Conservation (phyloP, 805 yeast genomes). For the Candida corydali region DNA sequence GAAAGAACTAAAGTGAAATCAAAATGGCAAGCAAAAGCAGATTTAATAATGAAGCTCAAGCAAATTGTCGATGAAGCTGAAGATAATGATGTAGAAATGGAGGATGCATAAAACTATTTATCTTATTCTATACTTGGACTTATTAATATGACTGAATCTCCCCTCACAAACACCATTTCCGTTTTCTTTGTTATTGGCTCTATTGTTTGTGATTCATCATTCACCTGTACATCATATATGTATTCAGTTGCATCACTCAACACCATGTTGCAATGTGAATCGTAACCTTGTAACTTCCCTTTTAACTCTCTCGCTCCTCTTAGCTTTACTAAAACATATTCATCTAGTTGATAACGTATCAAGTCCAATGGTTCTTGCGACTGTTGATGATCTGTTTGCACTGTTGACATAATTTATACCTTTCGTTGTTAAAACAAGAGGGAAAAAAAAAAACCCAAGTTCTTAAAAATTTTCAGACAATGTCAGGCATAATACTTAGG, state of each 20-base stretch:
- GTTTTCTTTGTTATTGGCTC: conserved; percentile 44
- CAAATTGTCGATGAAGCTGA: conserved; percentile 17
- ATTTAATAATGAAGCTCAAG: conserved; percentile 19
- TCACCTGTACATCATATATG: conserved; percentile 50
- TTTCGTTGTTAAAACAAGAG: no score
- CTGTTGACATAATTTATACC: conserved; percentile 26
- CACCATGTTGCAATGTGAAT: conserved; percentile 94
- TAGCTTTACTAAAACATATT: conserved; percentile 78
- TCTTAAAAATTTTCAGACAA: not conserved
- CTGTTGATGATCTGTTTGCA: conserved; percentile 27
- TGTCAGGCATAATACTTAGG: not conserved
- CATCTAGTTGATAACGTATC: conserved; percentile 82
- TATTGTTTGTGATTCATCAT: conserved; percentile 14
- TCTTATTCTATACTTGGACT: conserved; percentile 34
- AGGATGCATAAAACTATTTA: conserved; percentile 9
- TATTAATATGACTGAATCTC: conserved; percentile 91
- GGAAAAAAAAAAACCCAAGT: not conserved
- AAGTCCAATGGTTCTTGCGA: conserved; percentile 82
- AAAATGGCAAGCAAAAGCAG: conserved; percentile 33
- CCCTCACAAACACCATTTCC: conserved; percentile 93
- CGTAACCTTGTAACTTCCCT: conserved; percentile 91
- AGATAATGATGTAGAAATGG: conserved; percentile 11
- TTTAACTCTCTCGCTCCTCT: conserved; percentile 92
- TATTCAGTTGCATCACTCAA: conserved; percentile 90
- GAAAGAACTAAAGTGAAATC: conserved; percentile 29